These are phyloP conservation scores for Colletotrichum falcatum DNA, from an alignment of 2,329 filamentous ascomycete species.

Conservation along the genomic window DNA sequence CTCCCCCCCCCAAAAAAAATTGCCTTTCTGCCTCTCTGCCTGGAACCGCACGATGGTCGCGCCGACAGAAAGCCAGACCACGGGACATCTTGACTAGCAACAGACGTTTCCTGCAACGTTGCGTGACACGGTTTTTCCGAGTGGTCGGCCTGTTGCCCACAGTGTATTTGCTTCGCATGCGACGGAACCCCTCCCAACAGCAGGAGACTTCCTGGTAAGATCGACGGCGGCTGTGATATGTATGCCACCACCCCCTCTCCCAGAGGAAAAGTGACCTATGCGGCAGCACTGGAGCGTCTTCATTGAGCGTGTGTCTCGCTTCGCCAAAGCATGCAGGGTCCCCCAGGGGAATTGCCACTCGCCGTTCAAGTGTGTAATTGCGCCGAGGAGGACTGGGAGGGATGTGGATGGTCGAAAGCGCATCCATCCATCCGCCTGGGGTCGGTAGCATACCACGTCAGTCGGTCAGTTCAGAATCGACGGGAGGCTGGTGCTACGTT, in stretches of 20 bases:
- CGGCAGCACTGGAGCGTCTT: constrained; percentile 19
- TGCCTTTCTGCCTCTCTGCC: not conserved
- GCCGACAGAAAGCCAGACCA: not conserved
- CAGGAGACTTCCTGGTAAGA: constrained; percentile 16
- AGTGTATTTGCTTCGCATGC: not conserved
- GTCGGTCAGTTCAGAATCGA: not conserved
- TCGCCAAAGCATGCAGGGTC: not conserved
- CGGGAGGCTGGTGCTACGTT: not conserved
- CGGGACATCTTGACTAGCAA: not conserved
- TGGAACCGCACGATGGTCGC: not conserved
- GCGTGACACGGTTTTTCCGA: not conserved
- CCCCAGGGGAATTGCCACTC: not conserved
- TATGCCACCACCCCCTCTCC: constrained; percentile 1
- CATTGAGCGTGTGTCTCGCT: not conserved
- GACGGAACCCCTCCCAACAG: not conserved
- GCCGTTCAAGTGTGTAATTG: constrained; percentile 25
- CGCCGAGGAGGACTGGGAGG: constrained; percentile 23
- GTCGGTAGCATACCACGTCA: not conserved
- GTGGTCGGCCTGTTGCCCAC: not conserved
- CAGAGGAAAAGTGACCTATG: not conserved
- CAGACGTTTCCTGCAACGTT: constrained; percentile 2
- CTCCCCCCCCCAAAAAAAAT: too few species aligned
- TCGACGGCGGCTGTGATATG: constrained; percentile 21
- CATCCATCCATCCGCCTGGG: not conserved
- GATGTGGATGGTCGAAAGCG: not conserved